Evolutionary conservation across 352 stramenopile genomes (phyloP).

Genomic region (Thraustochytrium striatum): DNA sequence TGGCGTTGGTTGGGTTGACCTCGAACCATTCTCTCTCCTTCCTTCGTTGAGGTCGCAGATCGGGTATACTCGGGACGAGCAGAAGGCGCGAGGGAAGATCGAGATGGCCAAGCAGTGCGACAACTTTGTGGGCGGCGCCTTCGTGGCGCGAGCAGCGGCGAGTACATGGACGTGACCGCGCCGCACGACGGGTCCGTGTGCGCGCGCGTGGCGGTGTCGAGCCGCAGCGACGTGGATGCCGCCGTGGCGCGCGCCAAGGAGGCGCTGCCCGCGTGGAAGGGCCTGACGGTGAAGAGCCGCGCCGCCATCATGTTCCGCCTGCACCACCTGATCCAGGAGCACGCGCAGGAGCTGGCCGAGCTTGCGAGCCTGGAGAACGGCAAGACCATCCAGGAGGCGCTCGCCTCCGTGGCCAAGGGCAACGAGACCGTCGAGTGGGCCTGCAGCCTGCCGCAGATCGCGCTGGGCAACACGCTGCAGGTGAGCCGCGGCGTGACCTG

Average conservation of each 20-base stretch:
- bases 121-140: constrained; percentile 6
- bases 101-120: constrained; percentile 7
- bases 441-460: constrained; percentile 81
- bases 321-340: constrained; percentile 78
- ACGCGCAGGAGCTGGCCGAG: constrained; percentile 82
- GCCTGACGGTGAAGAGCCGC: constrained; percentile 85
- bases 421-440: constrained; percentile 97
- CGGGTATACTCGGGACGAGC: too few species aligned
- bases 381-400: constrained; percentile 94
- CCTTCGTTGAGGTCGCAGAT: too few species aligned
- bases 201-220: constrained; percentile 69
- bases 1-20: too few species aligned
- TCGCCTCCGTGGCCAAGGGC: constrained; percentile 91
- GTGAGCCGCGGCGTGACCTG: constrained; percentile 85
- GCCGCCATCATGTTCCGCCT: constrained; percentile 93
- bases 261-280: constrained; percentile 82
- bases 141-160: background rate
- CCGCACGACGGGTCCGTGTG: background rate
- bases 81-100: background rate
- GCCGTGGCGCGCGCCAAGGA: constrained; percentile 70
- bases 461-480: constrained; percentile 76
- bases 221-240: constrained; percentile 68
- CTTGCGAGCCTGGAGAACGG: constrained; percentile 92
- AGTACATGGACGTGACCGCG: constrained; percentile 30
- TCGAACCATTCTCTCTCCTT: too few species aligned